phyloP scores from a whole-genome alignment of 768 basidiomycete species.

The Kwoniella heveanensis region DNA sequence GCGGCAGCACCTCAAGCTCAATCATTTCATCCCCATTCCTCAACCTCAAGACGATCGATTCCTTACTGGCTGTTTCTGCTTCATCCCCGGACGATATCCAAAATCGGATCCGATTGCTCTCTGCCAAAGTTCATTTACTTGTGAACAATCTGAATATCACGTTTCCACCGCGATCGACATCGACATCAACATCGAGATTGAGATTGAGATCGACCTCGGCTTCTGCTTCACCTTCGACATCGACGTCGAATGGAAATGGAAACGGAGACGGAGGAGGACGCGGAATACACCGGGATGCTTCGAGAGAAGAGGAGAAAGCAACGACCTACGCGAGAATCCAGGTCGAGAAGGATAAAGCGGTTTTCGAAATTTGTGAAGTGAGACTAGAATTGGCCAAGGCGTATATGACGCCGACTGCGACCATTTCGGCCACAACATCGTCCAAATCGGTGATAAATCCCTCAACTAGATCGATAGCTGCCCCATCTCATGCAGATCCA shows the following conservation, averaged over 20 bases:
- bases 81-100: neutral
- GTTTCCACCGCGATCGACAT: neutral
- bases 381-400: conserved; percentile 24
- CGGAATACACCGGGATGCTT: too few species aligned
- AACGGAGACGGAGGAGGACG: neutral
- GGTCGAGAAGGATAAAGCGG: neutral
- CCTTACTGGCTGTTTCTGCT: conserved; percentile 8
- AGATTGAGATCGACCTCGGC: neutral
- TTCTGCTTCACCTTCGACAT: neutral
- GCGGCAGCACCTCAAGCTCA: too few species aligned
- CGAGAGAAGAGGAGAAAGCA: neutral
- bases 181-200: neutral
- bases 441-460: too few species aligned
- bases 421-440: too few species aligned
- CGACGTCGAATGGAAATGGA: too few species aligned
- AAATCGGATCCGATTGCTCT: conserved; percentile 31
- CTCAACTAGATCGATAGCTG: neutral
- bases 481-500: neutral
- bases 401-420: conserved; percentile 7
- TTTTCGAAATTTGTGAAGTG: conserved; percentile 11
- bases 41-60: conserved; percentile 26
- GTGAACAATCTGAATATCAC: conserved; percentile 6
- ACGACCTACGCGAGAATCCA: too few species aligned
- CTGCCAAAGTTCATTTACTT: conserved; percentile 38
- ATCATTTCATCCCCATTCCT: conserved; percentile 42